Conservation (phyloP, 2,329 filamentous ascomycete species). For the Cordyceps farinosa region DNA sequence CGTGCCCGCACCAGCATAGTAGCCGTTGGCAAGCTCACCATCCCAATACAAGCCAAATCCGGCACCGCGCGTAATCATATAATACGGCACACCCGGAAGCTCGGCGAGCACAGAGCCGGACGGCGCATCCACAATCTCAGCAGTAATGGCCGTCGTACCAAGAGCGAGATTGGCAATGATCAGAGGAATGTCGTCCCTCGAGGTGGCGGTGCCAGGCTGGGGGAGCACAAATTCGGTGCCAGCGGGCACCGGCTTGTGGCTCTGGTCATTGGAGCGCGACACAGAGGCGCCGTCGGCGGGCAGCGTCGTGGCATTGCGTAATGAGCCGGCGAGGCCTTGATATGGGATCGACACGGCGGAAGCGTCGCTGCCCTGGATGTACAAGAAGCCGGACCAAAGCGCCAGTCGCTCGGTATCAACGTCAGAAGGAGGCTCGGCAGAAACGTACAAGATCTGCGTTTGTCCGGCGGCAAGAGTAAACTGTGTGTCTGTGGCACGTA, state of each 20-base stretch:
- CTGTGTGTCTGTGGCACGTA: slow-evolving; percentile 39
- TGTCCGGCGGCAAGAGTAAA: slow-evolving; percentile 42
- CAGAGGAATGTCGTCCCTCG: slow-evolving; percentile 26
- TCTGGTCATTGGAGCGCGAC: slow-evolving; percentile 27
- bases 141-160: slow-evolving; percentile 37
- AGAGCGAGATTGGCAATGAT: slow-evolving; percentile 36
- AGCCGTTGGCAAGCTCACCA: slow-evolving; percentile 39
- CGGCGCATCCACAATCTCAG: slow-evolving; percentile 34
- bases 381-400: slow-evolving; percentile 42
- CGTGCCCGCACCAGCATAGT: slow-evolving; percentile 38
- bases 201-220: slow-evolving; percentile 29
- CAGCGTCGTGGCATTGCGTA: slow-evolving; percentile 35
- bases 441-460: slow-evolving; percentile 45
- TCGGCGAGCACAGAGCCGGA: slow-evolving; percentile 31
- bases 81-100: slow-evolving; percentile 33
- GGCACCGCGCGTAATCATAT: slow-evolving; percentile 23
- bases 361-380: slow-evolving; percentile 35
- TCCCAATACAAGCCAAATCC: slow-evolving; percentile 33
- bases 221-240: slow-evolving; percentile 34
- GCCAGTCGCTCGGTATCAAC: slow-evolving; percentile 33
- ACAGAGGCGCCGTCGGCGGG: slow-evolving; percentile 31
- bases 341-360: slow-evolving; percentile 33
- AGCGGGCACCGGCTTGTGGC: slow-evolving; percentile 20
- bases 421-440: slow-evolving; percentile 42
- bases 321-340: slow-evolving; percentile 29